Evolutionary conservation across 2,329 filamentous ascomycete species (phyloP).

Genomic region (Emergomyces orientalis): DNA sequence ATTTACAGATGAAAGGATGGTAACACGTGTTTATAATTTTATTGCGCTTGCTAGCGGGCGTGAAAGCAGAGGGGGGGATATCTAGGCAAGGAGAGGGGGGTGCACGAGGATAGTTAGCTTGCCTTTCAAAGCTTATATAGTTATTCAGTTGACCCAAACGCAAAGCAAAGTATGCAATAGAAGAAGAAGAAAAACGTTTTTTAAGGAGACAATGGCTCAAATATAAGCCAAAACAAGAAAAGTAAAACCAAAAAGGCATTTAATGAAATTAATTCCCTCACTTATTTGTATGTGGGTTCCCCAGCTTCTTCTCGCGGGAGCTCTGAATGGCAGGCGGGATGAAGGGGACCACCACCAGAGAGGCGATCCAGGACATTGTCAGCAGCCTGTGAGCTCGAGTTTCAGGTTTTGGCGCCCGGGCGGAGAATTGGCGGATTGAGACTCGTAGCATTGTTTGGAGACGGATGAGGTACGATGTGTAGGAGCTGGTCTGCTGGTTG

Average conservation of each 20-base stretch:
- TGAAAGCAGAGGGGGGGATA: conserved; percentile 37
- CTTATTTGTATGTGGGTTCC: conserved; percentile 26
- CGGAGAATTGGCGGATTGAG: conserved; percentile 38
- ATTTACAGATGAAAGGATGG: no score
- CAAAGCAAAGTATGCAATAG: no score
- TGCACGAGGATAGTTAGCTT: background rate
- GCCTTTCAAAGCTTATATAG: background rate
- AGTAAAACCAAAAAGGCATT: background rate
- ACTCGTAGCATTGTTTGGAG: conserved; percentile 24
- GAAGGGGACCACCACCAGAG: conserved; percentile 38
- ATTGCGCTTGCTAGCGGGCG: conserved; percentile 23
- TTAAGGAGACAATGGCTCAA: no score
- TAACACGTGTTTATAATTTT: background rate
- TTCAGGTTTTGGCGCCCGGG: conserved; percentile 26
- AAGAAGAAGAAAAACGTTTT: no score
- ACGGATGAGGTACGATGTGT: conserved; percentile 17
- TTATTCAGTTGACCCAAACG: background rate
- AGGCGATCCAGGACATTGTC: conserved; percentile 34
- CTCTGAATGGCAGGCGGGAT: conserved; percentile 40
- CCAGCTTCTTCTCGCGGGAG: conserved; percentile 33
- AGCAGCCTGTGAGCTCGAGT: conserved; percentile 34
- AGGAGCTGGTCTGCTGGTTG: background rate
- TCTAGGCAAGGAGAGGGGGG: conserved; percentile 15
- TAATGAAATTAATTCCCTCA: background rate
- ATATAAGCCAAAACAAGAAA: no score